Base-by-base conservation (phyloP, 1,284 basidiomycete genomes). In the Amylostereum chailletii region DNA sequence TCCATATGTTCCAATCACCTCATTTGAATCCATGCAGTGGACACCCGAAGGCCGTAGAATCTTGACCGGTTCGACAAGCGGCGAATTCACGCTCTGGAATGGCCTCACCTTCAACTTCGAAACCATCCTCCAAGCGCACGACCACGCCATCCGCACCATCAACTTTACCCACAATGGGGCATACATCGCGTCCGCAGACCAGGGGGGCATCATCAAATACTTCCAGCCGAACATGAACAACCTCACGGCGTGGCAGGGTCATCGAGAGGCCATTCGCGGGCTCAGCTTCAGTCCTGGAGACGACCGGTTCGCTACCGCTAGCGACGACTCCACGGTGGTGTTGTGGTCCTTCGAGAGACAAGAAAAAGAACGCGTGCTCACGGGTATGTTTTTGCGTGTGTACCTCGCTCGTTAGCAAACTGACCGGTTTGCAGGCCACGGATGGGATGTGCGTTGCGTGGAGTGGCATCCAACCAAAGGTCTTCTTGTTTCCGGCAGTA, bases 141-240 rank as follows among this genome's bases (percentile, higher is more conserved):
- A 99, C 64, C 86, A 86, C 6, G 89, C 93, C 26, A 91, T 99
- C 52, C 90, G 94, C 36, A 80, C 91, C 0, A 81, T 98, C 63
- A 74, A 82, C 6, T 99, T 95, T 71, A 90, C 89, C 2, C 90
- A 95, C 58, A 90, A 91, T 0, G 95, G 95, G 7, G 76, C 84
- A 19, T 96, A 90, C 66, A 81, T 99, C 41, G 86, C 92, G 9
- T 96, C 92, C 19, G 86, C 91, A 7, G 95, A 99, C 71, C 93
- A 95, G 66, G 82, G 76, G 42, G 95, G 95, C 3, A 79, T 92
- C 55, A 92, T 99, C 76, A 99, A 99, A 68, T 99, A 99, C 70
- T 99, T 98, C 63, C 94, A 97, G 59, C 90, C 90, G 36, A 97
- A 98, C 65, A 92, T 99, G 87, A 99, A 98, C 74, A 99, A 98